These are phyloP conservation scores for Hymenoscyphus scutula DNA, from an alignment of 2,329 filamentous ascomycete genomes.

Conservation along the genomic window DNA sequence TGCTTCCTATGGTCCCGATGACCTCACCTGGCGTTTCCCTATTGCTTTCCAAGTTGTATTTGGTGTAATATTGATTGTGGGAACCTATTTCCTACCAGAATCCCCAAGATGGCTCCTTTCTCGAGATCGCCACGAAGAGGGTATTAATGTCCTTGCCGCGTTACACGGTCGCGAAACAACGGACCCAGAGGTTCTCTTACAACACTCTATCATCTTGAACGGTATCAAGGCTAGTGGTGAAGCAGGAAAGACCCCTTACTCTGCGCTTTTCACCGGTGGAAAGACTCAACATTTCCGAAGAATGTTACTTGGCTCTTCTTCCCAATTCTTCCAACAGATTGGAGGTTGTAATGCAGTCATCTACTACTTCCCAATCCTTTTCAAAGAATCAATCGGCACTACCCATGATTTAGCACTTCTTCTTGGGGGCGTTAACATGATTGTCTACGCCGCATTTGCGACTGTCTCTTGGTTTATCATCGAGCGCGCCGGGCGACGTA, in stretches of 20 bases:
- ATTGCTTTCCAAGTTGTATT: conserved; percentile 90
- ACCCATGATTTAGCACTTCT: conserved; percentile 50
- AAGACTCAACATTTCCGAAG: conserved; percentile 55
- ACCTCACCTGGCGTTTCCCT: conserved; percentile 88
- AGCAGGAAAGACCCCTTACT: conserved; percentile 36
- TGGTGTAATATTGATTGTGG: conserved; percentile 77
- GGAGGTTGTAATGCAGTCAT: conserved; percentile 46
- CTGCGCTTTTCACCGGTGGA: conserved; percentile 48
- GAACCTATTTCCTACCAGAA: conserved; percentile 89
- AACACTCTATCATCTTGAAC: conserved; percentile 36
- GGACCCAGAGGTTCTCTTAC: conserved; percentile 39
- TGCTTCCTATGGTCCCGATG: conserved; percentile 79
- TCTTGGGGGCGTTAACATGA: conserved; percentile 55
- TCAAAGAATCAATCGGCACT: conserved; percentile 47
- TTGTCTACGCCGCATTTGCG: conserved; percentile 53
- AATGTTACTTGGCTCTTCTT: conserved; percentile 49
- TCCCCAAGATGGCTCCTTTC: conserved; percentile 95
- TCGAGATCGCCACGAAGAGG: conserved; percentile 95
- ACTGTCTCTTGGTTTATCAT: conserved; percentile 51
- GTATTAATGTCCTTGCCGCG: conserved; percentile 95
- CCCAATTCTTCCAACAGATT: conserved; percentile 54
- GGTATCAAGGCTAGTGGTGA: conserved; percentile 40
- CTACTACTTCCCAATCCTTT: conserved; percentile 51
- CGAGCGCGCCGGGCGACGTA: conserved; percentile 63
- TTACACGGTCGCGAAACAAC: conserved; percentile 67